phyloP scores from a whole-genome alignment of 495 filamentous ascomycete genomes.

The Lasiosphaeria ovina region DNA sequence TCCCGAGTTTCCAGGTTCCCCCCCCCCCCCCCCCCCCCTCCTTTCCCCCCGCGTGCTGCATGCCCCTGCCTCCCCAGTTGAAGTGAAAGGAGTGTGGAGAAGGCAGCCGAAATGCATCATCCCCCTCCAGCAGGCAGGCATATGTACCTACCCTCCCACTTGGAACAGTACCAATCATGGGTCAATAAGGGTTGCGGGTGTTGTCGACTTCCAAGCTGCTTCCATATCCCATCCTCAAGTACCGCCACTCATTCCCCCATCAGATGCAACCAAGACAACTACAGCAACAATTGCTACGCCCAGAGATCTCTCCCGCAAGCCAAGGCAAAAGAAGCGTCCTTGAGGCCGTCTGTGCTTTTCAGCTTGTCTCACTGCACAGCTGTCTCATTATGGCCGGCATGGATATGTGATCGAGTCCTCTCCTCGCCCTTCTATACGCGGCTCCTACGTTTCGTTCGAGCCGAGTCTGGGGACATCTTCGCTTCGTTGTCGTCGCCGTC shows the following conservation, averaged over 20 bases:
- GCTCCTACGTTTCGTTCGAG: no score
- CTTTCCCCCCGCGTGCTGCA: background rate
- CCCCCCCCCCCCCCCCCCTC: background rate
- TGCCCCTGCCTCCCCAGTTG: background rate
- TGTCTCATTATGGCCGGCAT: slow-evolving; percentile 12
- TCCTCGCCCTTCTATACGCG: slow-evolving; percentile 5
- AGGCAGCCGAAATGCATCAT: slow-evolving; percentile 12
- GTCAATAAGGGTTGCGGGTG: no score
- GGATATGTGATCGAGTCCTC: slow-evolving; percentile 25
- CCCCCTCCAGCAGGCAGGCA: slow-evolving; percentile 2
- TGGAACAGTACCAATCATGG: no score
- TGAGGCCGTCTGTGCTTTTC: background rate
- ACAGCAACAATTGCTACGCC: no score
- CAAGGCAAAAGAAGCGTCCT: background rate
- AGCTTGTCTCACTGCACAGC: background rate
- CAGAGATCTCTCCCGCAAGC: background rate
- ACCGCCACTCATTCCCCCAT: no score
- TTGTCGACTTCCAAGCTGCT: no score
- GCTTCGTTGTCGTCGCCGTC: background rate
- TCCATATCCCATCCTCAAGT: no score
- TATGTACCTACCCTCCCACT: background rate
- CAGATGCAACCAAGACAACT: no score
- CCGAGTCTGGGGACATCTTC: background rate
- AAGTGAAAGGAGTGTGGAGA: slow-evolving; percentile 13
- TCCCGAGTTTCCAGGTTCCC: background rate